phyloP scores from a whole-genome alignment of 2,329 filamentous ascomycete genomes.

The Talaromyces amestolkiae region DNA sequence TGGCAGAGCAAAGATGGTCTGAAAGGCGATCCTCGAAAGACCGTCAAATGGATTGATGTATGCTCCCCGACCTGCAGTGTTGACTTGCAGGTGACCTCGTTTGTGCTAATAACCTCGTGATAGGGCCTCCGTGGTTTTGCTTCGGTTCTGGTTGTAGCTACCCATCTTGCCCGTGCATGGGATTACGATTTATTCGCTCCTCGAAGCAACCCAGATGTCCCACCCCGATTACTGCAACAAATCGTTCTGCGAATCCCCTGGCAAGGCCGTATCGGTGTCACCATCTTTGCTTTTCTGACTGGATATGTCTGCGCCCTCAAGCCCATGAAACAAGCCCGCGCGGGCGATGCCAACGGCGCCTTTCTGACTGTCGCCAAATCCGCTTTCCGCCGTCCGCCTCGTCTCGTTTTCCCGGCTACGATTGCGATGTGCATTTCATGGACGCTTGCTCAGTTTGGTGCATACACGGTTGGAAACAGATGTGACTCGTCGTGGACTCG shows the following conservation, averaged over 20 bases:
- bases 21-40: constrained; percentile 36
- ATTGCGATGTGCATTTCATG: constrained; percentile 53
- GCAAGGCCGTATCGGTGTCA: constrained; percentile 55
- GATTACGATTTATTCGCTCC: constrained; percentile 54
- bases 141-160: constrained; percentile 54
- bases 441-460: constrained; percentile 49
- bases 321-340: constrained; percentile 51
- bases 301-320: constrained; percentile 58
- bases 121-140: constrained; percentile 55
- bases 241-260: constrained; percentile 56
- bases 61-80: constrained; percentile 28
- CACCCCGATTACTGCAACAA: constrained; percentile 50
- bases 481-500: constrained; percentile 54
- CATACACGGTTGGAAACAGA: constrained; percentile 47
- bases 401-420: constrained; percentile 53
- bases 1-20: constrained; percentile 26
- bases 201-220: constrained; percentile 41
- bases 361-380: constrained; percentile 52
- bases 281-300: constrained; percentile 57
- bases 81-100: too few species aligned
- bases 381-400: constrained; percentile 53
- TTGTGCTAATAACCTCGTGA: not conserved
- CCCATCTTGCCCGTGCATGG: constrained; percentile 53
- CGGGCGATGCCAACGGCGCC: constrained; percentile 45
- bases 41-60: constrained; percentile 61